These are phyloP conservation scores for Hsuehochloa calcarea DNA, from an alignment of 176 grass and related monocot genomes.

Conservation along the genomic window DNA sequence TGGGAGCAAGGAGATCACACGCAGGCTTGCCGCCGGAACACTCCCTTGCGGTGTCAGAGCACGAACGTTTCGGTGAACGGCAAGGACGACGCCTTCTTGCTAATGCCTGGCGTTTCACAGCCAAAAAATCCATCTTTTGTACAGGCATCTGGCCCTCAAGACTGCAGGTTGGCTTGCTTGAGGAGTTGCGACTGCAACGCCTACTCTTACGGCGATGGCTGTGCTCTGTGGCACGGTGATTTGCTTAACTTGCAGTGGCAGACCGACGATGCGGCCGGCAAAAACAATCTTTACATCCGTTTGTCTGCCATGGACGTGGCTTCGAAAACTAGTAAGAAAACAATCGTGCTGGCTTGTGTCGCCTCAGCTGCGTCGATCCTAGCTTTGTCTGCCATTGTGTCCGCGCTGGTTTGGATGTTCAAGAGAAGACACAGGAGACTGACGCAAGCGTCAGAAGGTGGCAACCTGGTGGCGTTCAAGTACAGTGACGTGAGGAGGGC, in stretches of 20 bases:
- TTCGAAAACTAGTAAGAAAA: neutral
- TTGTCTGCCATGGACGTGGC: conserved; percentile 22
- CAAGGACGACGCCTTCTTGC: conserved; percentile 27
- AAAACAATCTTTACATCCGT: conserved; percentile 33
- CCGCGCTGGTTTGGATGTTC: neutral
- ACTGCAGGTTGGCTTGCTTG: conserved; percentile 42
- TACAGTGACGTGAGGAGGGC: conserved; percentile 32
- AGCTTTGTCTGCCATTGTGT: neutral
- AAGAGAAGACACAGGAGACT: neutral
- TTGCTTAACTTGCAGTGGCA: conserved; percentile 29
- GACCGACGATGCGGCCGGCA: neutral
- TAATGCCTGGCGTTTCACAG: conserved; percentile 8
- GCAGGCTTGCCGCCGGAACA: conserved; percentile 33
- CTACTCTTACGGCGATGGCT: conserved; percentile 38
- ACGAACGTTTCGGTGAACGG: neutral
- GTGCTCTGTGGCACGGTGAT: conserved; percentile 41
- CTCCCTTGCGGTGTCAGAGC: conserved; percentile 7
- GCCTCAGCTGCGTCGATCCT: neutral
- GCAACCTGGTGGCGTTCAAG: conserved; percentile 30
- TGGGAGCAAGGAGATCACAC: conserved; percentile 34
- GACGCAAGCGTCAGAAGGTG: neutral
- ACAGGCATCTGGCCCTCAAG: neutral
- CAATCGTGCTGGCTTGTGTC: neutral
- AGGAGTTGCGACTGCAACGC: conserved; percentile 48
- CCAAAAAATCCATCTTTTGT: neutral